Evolutionary conservation across 2,329 filamentous ascomycete species (phyloP), one percentile per base, ranked within the genome.

Genomic region (Xylariaceae sp.): DNA sequence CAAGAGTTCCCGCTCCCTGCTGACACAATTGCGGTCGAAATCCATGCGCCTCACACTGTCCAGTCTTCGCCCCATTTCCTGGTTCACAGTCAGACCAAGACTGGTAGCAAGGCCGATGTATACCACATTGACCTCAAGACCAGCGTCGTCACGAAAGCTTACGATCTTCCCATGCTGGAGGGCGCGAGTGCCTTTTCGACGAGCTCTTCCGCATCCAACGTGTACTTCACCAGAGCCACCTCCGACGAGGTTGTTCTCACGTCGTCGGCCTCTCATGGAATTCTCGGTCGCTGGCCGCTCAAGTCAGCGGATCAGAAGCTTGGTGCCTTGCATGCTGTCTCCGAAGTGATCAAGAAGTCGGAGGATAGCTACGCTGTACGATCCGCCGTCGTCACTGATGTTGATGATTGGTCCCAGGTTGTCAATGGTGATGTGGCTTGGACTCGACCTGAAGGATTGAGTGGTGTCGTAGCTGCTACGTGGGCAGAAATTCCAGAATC

Each of bases 161-260:
- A 95, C 61, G 80, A 84, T 19, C 72, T 97, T 11, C 87, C 90
- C 0, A 79, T 80, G 39, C 63, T 89, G 16, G 64, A 76, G 18
- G 87, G 85, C 1, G 72, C 70, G 31, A 89, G 89, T 18, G 80
- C 85, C 1, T 88, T 96, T 59, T 85, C 89, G 0, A 84, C 81
- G 1, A 93, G 85, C 64, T 87, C 82, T 2, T 77, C 79, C 31
- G 85, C 83, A 44, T 81, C 85, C 16, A 90, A 93, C 55, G 84
- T 95, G 7, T 96, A 89, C 68, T 95, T 97, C 61, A 90, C 87
- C 2, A 81, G 90, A 44, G 73, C 93, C 46, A 89, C 87, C 0
- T 71, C 81, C 26, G 79, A 85, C 8, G 87, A 95, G 57, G 73
- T 89, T 2, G 72, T 77, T 22, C 72, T 95, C 19, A 74, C 87